A percentile compares a stretch with the other conserved stretches of the same genome.
Evolutionary conservation across 257 asterid species (phyloP).

Genomic region (Galeopsis tetrahit): DNA sequence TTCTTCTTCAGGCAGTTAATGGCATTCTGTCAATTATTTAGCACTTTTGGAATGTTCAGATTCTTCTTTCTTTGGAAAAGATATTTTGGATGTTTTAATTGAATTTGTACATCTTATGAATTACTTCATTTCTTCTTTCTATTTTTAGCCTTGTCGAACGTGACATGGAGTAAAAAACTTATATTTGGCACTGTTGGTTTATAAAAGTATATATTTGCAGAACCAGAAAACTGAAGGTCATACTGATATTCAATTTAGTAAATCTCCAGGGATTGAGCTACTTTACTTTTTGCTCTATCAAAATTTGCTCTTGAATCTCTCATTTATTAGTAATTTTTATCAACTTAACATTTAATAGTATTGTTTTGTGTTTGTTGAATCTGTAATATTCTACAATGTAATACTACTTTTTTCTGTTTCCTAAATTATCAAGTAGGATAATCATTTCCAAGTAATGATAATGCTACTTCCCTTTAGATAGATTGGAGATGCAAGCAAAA

Average conservation of each 20-base stretch:
- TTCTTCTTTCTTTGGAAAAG: too few relatives aligned
- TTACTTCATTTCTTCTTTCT: too few relatives aligned
- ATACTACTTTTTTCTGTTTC: not conserved
- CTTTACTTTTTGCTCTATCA: slow-evolving; percentile 23
- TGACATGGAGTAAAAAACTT: too few relatives aligned
- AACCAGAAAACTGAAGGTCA: slow-evolving; percentile 55
- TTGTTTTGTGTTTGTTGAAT: slow-evolving; percentile 22
- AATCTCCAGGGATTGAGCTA: slow-evolving; percentile 68
- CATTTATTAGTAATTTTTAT: not conserved
- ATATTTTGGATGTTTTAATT: too few relatives aligned
- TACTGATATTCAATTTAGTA: slow-evolving; percentile 44
- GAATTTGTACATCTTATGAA: too few relatives aligned
- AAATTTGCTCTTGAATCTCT: slow-evolving; percentile 14
- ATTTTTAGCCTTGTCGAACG: too few relatives aligned
- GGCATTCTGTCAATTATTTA: too few relatives aligned
- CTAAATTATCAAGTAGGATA: slow-evolving; percentile 23
- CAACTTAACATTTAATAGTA: not conserved
- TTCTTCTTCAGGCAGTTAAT: too few relatives aligned
- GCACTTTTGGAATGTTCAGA: too few relatives aligned
- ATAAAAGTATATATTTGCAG: slow-evolving; percentile 48
- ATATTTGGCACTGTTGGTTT: slow-evolving; percentile 32
- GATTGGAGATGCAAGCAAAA: slow-evolving; percentile 65
- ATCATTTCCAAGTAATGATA: slow-evolving; percentile 17
- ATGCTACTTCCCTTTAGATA: slow-evolving; percentile 49
- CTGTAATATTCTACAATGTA: not conserved